Evolutionary conservation across 2,329 filamentous ascomycete species (phyloP).

Genomic region (Septoria petroselini): DNA sequence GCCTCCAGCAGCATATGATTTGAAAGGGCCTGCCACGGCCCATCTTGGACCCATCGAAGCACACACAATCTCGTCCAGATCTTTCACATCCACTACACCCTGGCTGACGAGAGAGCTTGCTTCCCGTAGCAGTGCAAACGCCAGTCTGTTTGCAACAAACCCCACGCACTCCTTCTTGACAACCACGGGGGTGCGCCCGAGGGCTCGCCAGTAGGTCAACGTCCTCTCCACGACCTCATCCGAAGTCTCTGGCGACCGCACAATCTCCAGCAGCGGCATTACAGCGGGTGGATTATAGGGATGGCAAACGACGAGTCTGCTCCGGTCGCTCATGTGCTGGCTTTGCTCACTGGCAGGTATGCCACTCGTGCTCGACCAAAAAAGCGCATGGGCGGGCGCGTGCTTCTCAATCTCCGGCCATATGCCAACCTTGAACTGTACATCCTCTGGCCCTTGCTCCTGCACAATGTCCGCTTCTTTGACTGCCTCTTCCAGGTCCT

Average conservation of each 20-base stretch:
- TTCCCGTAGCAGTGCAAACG: constrained; percentile 56
- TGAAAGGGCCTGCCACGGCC: constrained; percentile 57
- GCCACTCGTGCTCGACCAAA: constrained; percentile 59
- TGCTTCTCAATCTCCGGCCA: constrained; percentile 53
- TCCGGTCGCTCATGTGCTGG: constrained; percentile 42
- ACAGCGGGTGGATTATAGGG: constrained; percentile 62
- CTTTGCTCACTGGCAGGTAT: constrained; percentile 54
- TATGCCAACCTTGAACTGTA: constrained; percentile 50
- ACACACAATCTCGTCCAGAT: constrained; percentile 54
- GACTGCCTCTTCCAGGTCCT: constrained; percentile 45
- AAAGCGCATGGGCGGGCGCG: constrained; percentile 45
- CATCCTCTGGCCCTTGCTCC: constrained; percentile 58
- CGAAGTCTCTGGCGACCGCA: constrained; percentile 48
- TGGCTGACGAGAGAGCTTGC: constrained; percentile 54
- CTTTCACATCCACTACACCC: constrained; percentile 52
- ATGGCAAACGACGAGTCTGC: constrained; percentile 56
- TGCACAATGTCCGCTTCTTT: constrained; percentile 53
- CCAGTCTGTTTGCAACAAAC: constrained; percentile 58
- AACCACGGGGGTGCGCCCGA: constrained; percentile 49
- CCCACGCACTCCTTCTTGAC: constrained; percentile 53
- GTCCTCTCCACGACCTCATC: constrained; percentile 42
- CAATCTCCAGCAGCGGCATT: constrained; percentile 60
- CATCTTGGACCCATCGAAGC: constrained; percentile 54
- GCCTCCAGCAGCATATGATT: constrained; percentile 58
- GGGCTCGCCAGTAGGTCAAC: constrained; percentile 46